phyloP scores from a whole-genome alignment of 768 basidiomycete genomes.

The Macrolepiota albuminosa region DNA sequence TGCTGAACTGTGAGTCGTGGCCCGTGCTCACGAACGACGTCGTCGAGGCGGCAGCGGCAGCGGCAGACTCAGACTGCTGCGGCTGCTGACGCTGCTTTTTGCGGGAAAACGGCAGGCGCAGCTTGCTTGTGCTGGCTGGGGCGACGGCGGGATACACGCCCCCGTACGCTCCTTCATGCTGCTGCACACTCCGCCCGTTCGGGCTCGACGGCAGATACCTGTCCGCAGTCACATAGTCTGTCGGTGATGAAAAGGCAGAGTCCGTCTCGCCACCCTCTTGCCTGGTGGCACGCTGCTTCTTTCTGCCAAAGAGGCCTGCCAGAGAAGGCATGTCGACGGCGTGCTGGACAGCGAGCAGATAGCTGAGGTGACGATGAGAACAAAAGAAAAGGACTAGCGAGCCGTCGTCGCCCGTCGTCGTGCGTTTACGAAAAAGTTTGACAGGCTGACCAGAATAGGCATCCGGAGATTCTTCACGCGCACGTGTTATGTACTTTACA shows the following conservation, averaged over 20 bases:
- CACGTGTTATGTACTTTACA: neutral
- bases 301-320: conserved; percentile 34
- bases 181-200: conserved; percentile 23
- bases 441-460: neutral
- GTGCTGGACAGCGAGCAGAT: neutral
- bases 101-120: conserved; percentile 35
- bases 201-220: conserved; percentile 29
- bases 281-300: conserved; percentile 28
- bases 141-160: conserved; percentile 20
- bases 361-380: neutral
- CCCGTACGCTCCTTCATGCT: conserved; percentile 15
- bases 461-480: neutral
- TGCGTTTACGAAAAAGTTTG: conserved; percentile 1
- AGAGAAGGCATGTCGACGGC: conserved; percentile 29
- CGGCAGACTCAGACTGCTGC: neutral
- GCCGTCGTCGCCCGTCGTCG: neutral
- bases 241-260: conserved; percentile 26
- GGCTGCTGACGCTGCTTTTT: conserved; percentile 21
- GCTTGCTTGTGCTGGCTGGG: conserved; percentile 22
- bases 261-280: conserved; percentile 16
- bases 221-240: conserved; percentile 28
- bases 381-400: neutral
- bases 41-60: conserved; percentile 12
- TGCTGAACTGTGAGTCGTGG: conserved; percentile 13
- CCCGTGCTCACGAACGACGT: conserved; percentile 16